Percentiles rank a stretch among this genome's conserved stretches.
These are phyloP conservation scores for Ministeria vibrans DNA, from an alignment of 78 protist genomes.

Conservation along the genomic window DNA sequence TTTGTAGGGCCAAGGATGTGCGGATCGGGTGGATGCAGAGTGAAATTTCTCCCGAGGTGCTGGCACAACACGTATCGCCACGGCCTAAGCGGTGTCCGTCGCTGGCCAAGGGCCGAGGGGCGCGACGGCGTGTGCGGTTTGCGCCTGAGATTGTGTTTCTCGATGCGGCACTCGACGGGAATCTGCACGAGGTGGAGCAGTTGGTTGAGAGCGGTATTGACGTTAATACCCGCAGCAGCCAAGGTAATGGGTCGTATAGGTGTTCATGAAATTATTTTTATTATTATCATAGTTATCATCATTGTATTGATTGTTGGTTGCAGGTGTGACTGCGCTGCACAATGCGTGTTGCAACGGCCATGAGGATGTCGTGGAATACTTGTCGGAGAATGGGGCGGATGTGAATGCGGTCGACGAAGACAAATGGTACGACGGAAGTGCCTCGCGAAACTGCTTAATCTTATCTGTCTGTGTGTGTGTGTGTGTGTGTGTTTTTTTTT, in stretches of 20 bases:
- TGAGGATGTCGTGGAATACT: neutral
- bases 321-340: neutral
- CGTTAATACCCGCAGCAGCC: neutral
- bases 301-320: no score
- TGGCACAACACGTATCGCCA: no score
- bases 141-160: neutral
- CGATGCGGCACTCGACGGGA: neutral
- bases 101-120: no score
- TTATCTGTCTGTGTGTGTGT: neutral
- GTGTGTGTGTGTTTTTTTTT: neutral
- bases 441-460: no score
- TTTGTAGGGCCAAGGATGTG: no score
- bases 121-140: neutral
- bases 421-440: neutral
- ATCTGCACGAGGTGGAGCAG: neutral
- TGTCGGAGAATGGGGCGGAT: neutral
- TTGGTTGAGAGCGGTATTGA: neutral
- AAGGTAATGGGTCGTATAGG: no score
- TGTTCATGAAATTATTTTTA: no score
- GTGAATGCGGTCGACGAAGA: neutral
- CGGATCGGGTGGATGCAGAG: no score
- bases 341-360: neutral
- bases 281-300: no score
- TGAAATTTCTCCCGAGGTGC: no score
- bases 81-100: no score